Percentiles rank a stretch among this genome's conserved stretches.
phyloP scores from a whole-genome alignment of 495 filamentous ascomycete species.

The Cercophora samala region DNA sequence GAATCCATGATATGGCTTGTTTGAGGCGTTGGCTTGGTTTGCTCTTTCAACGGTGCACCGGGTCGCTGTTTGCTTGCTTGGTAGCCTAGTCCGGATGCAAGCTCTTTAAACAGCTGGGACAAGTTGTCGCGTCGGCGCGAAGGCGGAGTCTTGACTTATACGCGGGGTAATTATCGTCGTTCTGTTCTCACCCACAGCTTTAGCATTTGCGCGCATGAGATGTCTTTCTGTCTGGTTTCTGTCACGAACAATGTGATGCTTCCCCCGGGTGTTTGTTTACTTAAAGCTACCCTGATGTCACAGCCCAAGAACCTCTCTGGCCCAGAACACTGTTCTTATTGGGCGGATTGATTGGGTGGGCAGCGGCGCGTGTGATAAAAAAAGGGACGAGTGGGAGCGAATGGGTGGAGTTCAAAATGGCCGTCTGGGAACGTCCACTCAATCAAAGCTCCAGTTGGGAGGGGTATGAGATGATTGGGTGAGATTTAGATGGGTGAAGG shows the following conservation, averaged over 20 bases:
- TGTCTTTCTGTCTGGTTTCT: neutral
- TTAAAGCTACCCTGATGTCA: constrained; percentile 14
- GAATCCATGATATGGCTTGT: constrained; percentile 43
- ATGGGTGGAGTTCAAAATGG: constrained; percentile 36
- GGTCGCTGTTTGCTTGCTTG: neutral
- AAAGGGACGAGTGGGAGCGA: constrained; percentile 22
- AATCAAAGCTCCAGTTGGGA: constrained; percentile 29
- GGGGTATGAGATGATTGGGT: constrained; percentile 41
- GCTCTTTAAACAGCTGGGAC: constrained; percentile 6
- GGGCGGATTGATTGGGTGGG: constrained; percentile 36
- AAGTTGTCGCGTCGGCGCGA: neutral
- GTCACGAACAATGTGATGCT: constrained; percentile 1
- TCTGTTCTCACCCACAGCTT: neutral
- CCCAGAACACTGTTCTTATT: constrained; percentile 27
- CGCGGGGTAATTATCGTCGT: neutral
- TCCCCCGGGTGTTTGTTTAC: constrained; percentile 31
- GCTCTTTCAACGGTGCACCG: constrained; percentile 4
- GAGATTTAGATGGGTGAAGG: constrained; percentile 31
- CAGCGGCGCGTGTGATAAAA: constrained; percentile 23
- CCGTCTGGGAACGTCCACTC: constrained; percentile 36
- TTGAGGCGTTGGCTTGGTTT: constrained; percentile 3
- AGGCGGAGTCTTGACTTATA: neutral
- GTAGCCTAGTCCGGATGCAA: neutral
- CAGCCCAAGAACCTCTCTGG: neutral
- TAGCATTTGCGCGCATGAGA: neutral